Percentiles rank a stretch among this genome's conserved stretches.
phyloP scores from a whole-genome alignment of 148 eudicot species.

The Fallopia convolvulus region DNA sequence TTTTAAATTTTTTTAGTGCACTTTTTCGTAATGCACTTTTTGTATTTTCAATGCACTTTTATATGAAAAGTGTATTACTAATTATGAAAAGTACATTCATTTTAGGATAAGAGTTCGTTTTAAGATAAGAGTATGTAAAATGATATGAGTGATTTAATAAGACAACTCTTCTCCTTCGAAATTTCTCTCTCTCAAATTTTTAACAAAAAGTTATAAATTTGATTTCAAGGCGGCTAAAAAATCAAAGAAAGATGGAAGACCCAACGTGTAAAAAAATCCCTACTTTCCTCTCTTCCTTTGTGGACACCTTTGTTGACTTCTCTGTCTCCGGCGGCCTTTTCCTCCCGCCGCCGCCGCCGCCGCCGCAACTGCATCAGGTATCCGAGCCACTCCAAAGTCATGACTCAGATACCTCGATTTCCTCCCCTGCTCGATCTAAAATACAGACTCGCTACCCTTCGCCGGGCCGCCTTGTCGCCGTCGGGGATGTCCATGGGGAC shows the following conservation, averaged over 20 bases:
- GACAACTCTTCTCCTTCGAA: too few species aligned
- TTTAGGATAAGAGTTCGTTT: too few species aligned
- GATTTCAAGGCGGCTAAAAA: neutral
- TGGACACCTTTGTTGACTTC: conserved; percentile 57
- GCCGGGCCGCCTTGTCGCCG: conserved; percentile 61
- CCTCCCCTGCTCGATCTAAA: neutral
- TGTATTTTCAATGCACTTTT: too few species aligned
- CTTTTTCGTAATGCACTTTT: too few species aligned
- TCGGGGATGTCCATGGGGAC: conserved; percentile 94
- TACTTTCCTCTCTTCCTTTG: conserved; percentile 52
- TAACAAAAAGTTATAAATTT: too few species aligned
- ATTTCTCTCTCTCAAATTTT: too few species aligned
- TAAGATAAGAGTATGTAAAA: too few species aligned
- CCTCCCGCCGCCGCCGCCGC: conserved; percentile 17
- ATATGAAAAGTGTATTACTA: too few species aligned
- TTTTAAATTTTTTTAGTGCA: too few species aligned
- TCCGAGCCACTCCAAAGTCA: conserved; percentile 20
- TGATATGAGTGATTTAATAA: too few species aligned
- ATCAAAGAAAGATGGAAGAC: conserved; percentile 10
- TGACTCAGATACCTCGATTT: conserved; percentile 8
- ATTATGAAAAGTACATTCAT: too few species aligned
- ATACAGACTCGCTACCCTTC: conserved; percentile 36
- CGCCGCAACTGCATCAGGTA: conserved; percentile 3
- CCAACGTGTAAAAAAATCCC: conserved; percentile 45
- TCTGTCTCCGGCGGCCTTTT: conserved; percentile 58